Evolutionary conservation across 306 rosid genomes (phyloP).

Genomic region (Geum urbanum): DNA sequence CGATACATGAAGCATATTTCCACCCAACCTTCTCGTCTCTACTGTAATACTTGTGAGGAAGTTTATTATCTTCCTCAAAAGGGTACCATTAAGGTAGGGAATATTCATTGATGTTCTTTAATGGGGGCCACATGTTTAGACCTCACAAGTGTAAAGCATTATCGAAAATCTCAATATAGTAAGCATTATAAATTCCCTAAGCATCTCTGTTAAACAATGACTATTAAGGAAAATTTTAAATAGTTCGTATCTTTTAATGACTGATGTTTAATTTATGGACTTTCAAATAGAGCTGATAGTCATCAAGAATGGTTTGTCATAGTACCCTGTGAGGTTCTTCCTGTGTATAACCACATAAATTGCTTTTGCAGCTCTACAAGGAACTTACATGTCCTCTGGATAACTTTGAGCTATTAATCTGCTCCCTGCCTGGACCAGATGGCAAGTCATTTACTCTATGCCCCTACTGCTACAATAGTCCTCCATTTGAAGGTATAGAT

Average conservation of each 20-base stretch:
- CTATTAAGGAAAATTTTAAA: not conserved
- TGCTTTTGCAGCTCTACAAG: conserved; percentile 69
- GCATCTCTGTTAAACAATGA: not conserved
- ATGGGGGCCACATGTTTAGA: not conserved
- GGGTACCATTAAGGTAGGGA: conserved; percentile 77
- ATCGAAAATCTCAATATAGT: conserved; percentile 2
- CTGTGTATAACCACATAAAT: not conserved
- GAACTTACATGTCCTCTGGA: conserved; percentile 88
- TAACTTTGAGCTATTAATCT: conserved; percentile 84
- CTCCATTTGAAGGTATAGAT: conserved; percentile 93
- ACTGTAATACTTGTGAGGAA: conserved; percentile 83
- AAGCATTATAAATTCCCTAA: not conserved
- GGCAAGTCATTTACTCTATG: conserved; percentile 88
- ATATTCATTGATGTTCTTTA: not conserved
- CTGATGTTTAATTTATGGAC: not conserved
- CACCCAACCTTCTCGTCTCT: conserved; percentile 76
- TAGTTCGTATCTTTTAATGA: not conserved
- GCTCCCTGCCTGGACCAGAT: conserved; percentile 83
- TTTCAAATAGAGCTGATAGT: not conserved
- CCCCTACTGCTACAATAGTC: conserved; percentile 93
- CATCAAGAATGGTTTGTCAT: not conserved
- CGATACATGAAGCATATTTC: conserved; percentile 92
- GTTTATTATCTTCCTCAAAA: conserved; percentile 90
- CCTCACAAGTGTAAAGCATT: not conserved
- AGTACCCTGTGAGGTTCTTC: not conserved